phyloP scores from a whole-genome alignment of 2,329 filamentous ascomycete species.

The Meredithiella fracta region DNA sequence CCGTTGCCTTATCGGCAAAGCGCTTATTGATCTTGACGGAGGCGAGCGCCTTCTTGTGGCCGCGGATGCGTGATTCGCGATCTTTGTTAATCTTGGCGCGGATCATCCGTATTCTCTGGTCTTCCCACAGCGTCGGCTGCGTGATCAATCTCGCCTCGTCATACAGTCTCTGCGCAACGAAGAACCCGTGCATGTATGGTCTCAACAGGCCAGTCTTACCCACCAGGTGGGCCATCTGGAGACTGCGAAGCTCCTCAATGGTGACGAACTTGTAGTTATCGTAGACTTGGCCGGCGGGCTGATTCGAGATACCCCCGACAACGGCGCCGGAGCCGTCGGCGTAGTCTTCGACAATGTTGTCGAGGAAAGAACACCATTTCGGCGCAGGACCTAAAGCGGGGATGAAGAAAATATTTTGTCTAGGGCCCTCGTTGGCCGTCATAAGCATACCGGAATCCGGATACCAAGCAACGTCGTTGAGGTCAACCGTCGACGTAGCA shows the following conservation, averaged over 20 bases:
- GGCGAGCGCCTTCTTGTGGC: conserved; percentile 55
- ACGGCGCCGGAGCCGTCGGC: conserved; percentile 40
- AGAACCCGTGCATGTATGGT: conserved; percentile 99
- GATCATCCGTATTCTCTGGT: conserved; percentile 77
- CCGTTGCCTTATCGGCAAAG: conserved; percentile 55
- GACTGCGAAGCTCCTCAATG: conserved; percentile 62
- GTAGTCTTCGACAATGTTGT: conserved; percentile 98
- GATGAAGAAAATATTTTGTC: conserved; percentile 90
- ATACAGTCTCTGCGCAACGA: conserved; percentile 86
- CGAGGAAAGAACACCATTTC: conserved; percentile 89
- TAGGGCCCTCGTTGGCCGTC: conserved; percentile 89
- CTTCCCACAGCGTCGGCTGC: conserved; percentile 86
- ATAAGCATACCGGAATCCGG: conserved; percentile 87
- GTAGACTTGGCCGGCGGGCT: conserved; percentile 64
- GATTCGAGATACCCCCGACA: conserved; percentile 19
- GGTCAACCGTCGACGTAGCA: conserved; percentile 83
- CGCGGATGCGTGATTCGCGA: conserved; percentile 82
- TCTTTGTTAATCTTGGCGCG: conserved; percentile 96
- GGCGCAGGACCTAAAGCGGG: conserved; percentile 86
- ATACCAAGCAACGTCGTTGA: conserved; percentile 88
- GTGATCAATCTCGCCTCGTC: conserved; percentile 86
- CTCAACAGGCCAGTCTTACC: conserved; percentile 78
- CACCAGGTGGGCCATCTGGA: conserved; percentile 77
- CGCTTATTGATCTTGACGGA: conserved; percentile 80
- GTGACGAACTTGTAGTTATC: conserved; percentile 99